These are phyloP conservation scores for Posidonia oceanica DNA, from an alignment of 116 monocot genomes.

Conservation along the genomic window DNA sequence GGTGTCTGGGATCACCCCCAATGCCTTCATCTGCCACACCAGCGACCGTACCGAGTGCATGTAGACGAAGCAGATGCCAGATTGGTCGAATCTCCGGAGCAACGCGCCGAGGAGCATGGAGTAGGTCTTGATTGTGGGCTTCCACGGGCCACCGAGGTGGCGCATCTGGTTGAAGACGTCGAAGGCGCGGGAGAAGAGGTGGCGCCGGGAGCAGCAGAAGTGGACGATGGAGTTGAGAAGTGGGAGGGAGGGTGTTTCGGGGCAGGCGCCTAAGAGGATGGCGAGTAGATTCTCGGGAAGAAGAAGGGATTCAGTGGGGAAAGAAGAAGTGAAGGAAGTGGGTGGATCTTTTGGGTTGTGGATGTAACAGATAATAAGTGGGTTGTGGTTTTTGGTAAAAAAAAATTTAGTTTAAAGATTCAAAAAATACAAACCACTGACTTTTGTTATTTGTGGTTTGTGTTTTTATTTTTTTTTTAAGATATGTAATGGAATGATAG, in stretches of 20 bases:
- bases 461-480: no score
- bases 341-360: no score
- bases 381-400: no score
- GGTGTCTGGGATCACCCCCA: conserved; percentile 60
- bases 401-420: no score
- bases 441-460: no score
- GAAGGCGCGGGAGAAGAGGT: conserved; percentile 76
- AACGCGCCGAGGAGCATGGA: conserved; percentile 50
- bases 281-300: no score
- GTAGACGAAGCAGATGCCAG: conserved; percentile 46
- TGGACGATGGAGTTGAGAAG: conserved; percentile 53
- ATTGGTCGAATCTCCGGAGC: conserved; percentile 49
- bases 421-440: no score
- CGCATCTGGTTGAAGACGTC: conserved; percentile 74
- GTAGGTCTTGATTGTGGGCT: conserved; percentile 56
- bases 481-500: no score
- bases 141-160: conserved; percentile 5
- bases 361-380: no score
- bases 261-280: conserved; percentile 71
- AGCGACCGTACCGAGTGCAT: conserved; percentile 71
- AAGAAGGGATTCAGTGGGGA: no score
- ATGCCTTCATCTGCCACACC: conserved; percentile 63
- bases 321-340: no score
- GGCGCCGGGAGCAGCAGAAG: conserved; percentile 71
- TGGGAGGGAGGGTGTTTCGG: conserved; percentile 28